Evolutionary conservation across 2,329 filamentous ascomycete species (phyloP).

Genomic region (Hymenoscyphus repandus): DNA sequence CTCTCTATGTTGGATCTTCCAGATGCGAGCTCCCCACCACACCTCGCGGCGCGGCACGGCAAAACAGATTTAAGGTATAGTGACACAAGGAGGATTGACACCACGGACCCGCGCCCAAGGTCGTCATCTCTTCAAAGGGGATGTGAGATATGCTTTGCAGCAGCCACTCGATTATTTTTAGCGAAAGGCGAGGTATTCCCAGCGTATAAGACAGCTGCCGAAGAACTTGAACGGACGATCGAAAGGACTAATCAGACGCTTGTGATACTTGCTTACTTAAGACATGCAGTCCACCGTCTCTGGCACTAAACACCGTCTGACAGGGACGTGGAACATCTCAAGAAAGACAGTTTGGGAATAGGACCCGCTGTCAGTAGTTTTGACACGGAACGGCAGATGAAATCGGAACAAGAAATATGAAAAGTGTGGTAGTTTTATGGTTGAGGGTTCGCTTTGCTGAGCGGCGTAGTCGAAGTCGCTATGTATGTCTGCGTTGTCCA

Average conservation of each 20-base stretch:
- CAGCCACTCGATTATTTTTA: neutral
- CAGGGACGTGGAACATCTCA: neutral
- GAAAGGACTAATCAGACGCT: neutral
- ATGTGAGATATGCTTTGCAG: neutral
- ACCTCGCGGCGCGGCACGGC: constrained; percentile 5
- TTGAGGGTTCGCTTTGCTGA: neutral
- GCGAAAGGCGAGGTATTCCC: neutral
- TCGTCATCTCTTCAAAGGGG: neutral
- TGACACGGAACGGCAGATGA: neutral
- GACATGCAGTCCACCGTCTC: neutral
- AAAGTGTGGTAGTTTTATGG: neutral
- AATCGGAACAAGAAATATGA: neutral
- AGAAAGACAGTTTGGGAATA: neutral
- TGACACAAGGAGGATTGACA: constrained; percentile 1
- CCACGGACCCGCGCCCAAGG: neutral
- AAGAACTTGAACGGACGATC: neutral
- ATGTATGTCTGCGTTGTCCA: neutral
- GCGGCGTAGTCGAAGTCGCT: neutral
- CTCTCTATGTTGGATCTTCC: neutral
- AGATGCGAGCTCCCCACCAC: neutral
- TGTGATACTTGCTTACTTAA: neutral
- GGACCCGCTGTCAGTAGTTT: neutral
- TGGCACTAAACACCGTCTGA: neutral
- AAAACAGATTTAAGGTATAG: constrained; percentile 1
- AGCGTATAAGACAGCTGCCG: constrained; percentile 15